phyloP scores from a whole-genome alignment of 1,139 yeast genomes.

The Kurtzmaniella quercitrusa region DNA sequence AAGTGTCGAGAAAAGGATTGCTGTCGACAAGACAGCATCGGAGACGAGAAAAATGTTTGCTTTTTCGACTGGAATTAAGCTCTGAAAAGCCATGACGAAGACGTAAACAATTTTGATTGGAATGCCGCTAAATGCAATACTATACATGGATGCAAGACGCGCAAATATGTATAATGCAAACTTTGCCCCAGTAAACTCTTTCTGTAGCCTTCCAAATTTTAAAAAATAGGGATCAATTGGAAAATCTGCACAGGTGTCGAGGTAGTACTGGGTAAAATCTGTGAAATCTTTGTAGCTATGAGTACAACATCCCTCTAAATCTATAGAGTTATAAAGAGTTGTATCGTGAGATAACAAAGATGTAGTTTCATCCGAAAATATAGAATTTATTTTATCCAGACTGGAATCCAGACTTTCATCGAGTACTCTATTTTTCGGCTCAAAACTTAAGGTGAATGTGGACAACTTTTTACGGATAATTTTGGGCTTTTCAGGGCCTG shows the following conservation, averaged over 20 bases:
- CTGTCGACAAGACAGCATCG: background rate
- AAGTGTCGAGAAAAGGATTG: background rate
- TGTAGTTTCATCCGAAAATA: slow-evolving; percentile 4
- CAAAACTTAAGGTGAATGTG: slow-evolving; percentile 6
- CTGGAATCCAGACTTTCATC: background rate
- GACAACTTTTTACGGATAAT: slow-evolving; percentile 6
- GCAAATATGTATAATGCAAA: slow-evolving; percentile 4
- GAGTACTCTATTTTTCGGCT: background rate
- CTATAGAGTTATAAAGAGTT: background rate
- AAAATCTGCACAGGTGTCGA: slow-evolving; percentile 6
- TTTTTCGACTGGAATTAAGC: background rate
- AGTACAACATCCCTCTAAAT: background rate
- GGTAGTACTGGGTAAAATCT: slow-evolving; percentile 3
- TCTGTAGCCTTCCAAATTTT: slow-evolving; percentile 9
- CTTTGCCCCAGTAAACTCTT: slow-evolving; percentile 7
- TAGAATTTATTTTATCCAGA: slow-evolving; percentile 2
- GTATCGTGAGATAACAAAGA: slow-evolving; percentile 1
- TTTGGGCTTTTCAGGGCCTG: slow-evolving; percentile 1
- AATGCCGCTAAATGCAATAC: slow-evolving; percentile 3
- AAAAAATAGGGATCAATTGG: slow-evolving; percentile 15
- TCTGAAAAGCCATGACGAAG: background rate
- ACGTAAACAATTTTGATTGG: background rate
- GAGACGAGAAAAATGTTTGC: background rate
- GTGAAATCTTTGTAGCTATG: slow-evolving; percentile 5
- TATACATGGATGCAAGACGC: background rate